phyloP scores from a whole-genome alignment of 768 basidiomycete species.

The Dacryopinax primogenitus region DNA sequence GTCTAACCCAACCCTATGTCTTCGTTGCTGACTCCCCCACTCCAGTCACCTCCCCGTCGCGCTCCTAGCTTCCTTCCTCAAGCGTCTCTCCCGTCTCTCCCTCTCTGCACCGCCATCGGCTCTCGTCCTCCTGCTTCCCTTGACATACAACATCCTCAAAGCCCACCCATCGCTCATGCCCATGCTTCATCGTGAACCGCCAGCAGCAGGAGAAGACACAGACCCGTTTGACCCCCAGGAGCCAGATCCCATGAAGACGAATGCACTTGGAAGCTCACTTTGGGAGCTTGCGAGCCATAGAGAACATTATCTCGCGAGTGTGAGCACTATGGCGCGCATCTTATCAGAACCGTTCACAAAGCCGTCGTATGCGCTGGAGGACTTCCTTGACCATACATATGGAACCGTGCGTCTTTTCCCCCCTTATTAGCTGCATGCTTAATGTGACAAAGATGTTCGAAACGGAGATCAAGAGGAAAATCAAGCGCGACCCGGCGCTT shows the following conservation, averaged over 20 bases:
- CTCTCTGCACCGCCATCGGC: constrained; percentile 80
- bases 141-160: constrained; percentile 89
- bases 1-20: constrained; percentile 23
- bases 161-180: constrained; percentile 81
- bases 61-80: constrained; percentile 89
- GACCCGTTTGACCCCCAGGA: constrained; percentile 63
- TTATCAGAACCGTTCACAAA: constrained; percentile 89
- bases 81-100: constrained; percentile 74
- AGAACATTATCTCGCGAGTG: constrained; percentile 70
- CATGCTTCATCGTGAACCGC: constrained; percentile 63
- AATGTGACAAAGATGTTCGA: constrained; percentile 57
- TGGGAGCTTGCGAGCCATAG: constrained; percentile 82
- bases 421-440: not conserved
- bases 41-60: constrained; percentile 72
- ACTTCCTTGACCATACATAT: constrained; percentile 91
- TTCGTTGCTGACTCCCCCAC: too few relatives aligned
- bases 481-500: constrained; percentile 62
- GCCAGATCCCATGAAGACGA: constrained; percentile 57
- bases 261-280: constrained; percentile 73
- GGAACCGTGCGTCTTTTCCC: constrained; percentile 44
- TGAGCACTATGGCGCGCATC: constrained; percentile 78
- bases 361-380: constrained; percentile 77
- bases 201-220: constrained; percentile 16
- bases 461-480: constrained; percentile 62
- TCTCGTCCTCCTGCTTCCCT: constrained; percentile 79